Percentiles rank a stretch among this genome's conserved stretches.
Evolutionary conservation across 306 rosid genomes (phyloP).

Genomic region (Cucurbita ficifolia): DNA sequence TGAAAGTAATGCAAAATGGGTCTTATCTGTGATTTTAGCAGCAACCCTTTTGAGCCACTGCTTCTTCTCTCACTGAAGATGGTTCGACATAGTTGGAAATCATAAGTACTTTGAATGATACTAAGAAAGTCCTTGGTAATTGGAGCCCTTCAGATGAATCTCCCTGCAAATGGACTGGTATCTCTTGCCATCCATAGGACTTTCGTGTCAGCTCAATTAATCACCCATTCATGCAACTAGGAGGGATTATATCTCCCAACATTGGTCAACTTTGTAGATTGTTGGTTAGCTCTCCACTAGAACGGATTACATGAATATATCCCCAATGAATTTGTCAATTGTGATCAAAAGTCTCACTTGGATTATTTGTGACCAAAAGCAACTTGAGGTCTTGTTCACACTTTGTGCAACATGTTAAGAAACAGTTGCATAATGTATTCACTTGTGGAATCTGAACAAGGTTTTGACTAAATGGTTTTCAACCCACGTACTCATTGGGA

Average conservation of each 20-base stretch:
- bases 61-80: slow-evolving; percentile 58
- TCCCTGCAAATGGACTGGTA: slow-evolving; percentile 93
- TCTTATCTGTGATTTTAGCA: slow-evolving; percentile 20
- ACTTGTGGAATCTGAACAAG: neutral
- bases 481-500: neutral
- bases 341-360: slow-evolving; percentile 38
- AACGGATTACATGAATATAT: too few relatives aligned
- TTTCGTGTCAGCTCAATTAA: slow-evolving; percentile 61
- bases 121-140: slow-evolving; percentile 42
- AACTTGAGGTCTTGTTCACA: neutral
- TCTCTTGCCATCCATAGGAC: slow-evolving; percentile 61
- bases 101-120: slow-evolving; percentile 59
- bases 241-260: slow-evolving; percentile 82
- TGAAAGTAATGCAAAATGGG: slow-evolving; percentile 22
- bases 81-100: slow-evolving; percentile 76
- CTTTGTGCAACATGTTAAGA: neutral
- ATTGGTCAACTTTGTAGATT: slow-evolving; percentile 72
- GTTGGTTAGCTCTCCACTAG: too few relatives aligned
- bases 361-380: slow-evolving; percentile 28
- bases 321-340: too few relatives aligned
- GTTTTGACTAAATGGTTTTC: neutral
- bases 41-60: slow-evolving; percentile 17
- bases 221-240: slow-evolving; percentile 75
- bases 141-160: slow-evolving; percentile 65
- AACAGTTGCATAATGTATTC: neutral